phyloP scores from a whole-genome alignment of 2,329 filamentous ascomycete species.

The Diaporthe citriasiana region DNA sequence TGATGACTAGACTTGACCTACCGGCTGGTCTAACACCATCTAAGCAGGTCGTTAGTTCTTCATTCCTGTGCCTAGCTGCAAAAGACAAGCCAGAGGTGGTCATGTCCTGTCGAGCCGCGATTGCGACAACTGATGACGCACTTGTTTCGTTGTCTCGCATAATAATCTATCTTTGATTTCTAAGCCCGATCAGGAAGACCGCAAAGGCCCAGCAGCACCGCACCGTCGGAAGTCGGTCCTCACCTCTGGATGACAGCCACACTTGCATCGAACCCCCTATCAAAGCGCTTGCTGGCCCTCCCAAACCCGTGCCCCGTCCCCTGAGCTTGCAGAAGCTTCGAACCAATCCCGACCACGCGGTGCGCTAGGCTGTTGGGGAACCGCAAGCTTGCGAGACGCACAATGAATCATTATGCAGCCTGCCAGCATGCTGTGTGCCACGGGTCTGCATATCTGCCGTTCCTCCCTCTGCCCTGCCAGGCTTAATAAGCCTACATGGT shows the following conservation, averaged over 20 bases:
- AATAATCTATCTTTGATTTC: slow-evolving; percentile 21
- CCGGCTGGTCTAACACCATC: not conserved
- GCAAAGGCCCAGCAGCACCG: not conserved
- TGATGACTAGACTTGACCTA: not conserved
- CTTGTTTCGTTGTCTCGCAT: slow-evolving; percentile 29
- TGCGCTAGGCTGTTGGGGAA: slow-evolving; percentile 24
- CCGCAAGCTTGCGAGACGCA: slow-evolving; percentile 14
- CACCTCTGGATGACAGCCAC: slow-evolving; percentile 3
- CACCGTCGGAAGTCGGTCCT: slow-evolving; percentile 10
- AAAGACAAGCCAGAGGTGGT: not conserved
- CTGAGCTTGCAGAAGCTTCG: not conserved
- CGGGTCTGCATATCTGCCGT: not conserved
- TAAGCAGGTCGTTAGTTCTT: not conserved
- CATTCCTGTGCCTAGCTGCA: too few species aligned
- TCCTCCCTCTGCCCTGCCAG: slow-evolving; percentile 1
- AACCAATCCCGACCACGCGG: slow-evolving; percentile 17
- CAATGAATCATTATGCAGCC: slow-evolving; percentile 35
- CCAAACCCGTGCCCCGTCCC: not conserved
- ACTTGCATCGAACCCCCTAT: not conserved
- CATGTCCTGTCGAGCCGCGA: not conserved
- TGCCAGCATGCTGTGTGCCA: not conserved
- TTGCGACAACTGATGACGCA: slow-evolving; percentile 34
- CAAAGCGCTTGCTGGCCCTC: not conserved
- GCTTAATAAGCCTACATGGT: not conserved
- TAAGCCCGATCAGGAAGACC: slow-evolving; percentile 17